Evolutionary conservation across 345 rosid species (phyloP).

Genomic region (Lepidium aucheri): DNA sequence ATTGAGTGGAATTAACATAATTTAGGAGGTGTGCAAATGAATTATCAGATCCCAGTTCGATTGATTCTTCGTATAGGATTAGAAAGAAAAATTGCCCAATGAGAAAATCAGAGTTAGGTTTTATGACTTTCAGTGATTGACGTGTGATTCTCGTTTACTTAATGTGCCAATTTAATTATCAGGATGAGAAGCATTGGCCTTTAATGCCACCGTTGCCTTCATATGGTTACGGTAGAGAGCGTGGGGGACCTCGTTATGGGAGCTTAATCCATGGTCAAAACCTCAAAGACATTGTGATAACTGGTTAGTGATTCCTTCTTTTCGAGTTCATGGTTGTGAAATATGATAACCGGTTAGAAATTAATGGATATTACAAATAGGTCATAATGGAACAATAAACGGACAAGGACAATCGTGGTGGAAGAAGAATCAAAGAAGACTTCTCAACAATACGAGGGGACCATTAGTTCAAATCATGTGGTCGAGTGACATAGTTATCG

Average conservation of each 20-base stretch:
- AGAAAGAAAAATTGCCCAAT: not conserved
- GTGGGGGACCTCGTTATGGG: conserved; percentile 62
- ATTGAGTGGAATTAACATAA: not conserved
- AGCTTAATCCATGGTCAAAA: conserved; percentile 67
- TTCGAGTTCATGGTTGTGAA: not conserved
- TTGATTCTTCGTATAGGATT: not conserved
- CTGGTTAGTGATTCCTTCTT: conserved; percentile 32
- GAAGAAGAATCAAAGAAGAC: conserved; percentile 88
- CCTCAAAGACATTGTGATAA: conserved; percentile 58
- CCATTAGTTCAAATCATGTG: conserved; percentile 94
- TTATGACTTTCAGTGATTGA: not conserved
- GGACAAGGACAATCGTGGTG: conserved; percentile 99
- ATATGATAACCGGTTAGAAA: conserved; percentile 32
- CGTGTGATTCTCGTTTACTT: not conserved
- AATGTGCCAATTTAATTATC: not conserved
- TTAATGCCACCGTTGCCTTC: conserved; percentile 66
- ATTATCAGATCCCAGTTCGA: not conserved
- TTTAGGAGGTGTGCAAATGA: not conserved
- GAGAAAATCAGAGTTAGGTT: not conserved
- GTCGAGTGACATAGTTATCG: conserved; percentile 79
- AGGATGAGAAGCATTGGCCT: conserved; percentile 62
- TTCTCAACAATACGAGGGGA: conserved; percentile 89
- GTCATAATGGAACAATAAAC: conserved; percentile 89
- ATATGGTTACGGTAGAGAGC: conserved; percentile 66
- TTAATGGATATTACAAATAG: conserved; percentile 28